Base-by-base conservation (phyloP, 805 yeast species). In the Candida easanensis region DNA sequence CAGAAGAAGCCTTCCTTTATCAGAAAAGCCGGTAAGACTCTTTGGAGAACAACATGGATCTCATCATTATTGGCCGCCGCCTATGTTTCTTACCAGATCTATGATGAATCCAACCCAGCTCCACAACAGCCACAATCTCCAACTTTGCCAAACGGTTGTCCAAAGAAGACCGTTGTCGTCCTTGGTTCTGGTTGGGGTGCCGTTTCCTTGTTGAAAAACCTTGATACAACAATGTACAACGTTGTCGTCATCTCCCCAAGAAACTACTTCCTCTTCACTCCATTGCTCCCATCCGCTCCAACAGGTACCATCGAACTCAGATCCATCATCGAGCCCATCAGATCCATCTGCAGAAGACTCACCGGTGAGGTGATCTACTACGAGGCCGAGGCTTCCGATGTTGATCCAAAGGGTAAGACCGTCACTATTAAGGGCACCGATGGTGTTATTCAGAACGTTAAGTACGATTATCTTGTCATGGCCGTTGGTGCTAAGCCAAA, bases 101-200 rank as follows among this genome's bases (percentile, higher is more conserved):
- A 81, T 61, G 68, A 68, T 33, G 91, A 84, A 64, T 66, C 77
- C 6, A 70, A 74, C 52, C 90, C 90, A 5, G 67, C 71, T 26
- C 66, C 71, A 15, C 89, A 84, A 60, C 53, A 66, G 38, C 80
- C 82, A 40, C 88, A 83, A 59, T 67, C 77, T n/a, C 71, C 78
- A 10, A 64, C 69, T 15, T 71, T 77, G 49, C 68, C 73, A 37
- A 71, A 71, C 50, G 74, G 74, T 33, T 57, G 65, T 31, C 68
- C 65, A 38, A 65, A 68, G 49, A 69, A 69, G 57, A 69, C 70
- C 17, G 41, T 71, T 46, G 93, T 91, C 41, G 82, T 76, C 66
- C 78, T 79, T 61, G 95, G 95, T 49, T 81, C 96, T 18, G 98
- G 97, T 42, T 90, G 98, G 98, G 97, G 96, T 48, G 79, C 95